phyloP scores from a whole-genome alignment of 768 basidiomycete genomes.

The Gelatoporia subvermispora region DNA sequence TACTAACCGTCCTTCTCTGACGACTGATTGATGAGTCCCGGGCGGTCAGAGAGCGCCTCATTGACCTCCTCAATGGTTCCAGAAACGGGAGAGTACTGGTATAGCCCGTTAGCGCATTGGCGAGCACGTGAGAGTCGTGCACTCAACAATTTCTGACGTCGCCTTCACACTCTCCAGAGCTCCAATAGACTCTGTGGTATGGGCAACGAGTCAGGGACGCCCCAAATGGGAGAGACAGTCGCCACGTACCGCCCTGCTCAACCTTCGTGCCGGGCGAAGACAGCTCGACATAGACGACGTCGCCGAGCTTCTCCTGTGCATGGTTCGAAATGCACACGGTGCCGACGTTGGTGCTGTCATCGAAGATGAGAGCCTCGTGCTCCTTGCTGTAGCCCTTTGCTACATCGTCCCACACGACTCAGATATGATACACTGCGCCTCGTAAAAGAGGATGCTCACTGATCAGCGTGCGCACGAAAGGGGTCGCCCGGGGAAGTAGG shows the following conservation, averaged over 20 bases:
- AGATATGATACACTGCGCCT: constrained; percentile 1
- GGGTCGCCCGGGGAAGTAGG: constrained; percentile 21
- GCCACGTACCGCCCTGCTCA: constrained; percentile 64
- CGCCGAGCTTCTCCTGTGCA: constrained; percentile 87
- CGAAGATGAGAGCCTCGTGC: constrained; percentile 83
- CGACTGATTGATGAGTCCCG: constrained; percentile 84
- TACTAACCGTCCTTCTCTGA: constrained; percentile 75
- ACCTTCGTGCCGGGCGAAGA: constrained; percentile 60
- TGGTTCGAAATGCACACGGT: constrained; percentile 86
- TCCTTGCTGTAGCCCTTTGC: constrained; percentile 80
- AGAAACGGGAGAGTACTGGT: constrained; percentile 87
- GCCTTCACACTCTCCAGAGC: constrained; percentile 97
- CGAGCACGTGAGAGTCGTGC: neutral
- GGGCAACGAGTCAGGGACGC: neutral
- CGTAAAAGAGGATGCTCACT: constrained; percentile 41
- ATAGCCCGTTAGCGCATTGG: constrained; percentile 2
- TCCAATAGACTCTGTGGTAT: constrained; percentile 67
- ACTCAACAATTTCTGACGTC: constrained; percentile 84
- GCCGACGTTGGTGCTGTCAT: constrained; percentile 72
- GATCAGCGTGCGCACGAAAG: constrained; percentile 46
- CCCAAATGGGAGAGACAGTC: neutral
- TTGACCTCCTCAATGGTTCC: constrained; percentile 83
- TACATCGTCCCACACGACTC: constrained; percentile 23
- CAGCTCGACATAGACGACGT: constrained; percentile 96
- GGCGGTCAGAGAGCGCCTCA: constrained; percentile 55